Evolutionary conservation across 139 green algal genomes (phyloP), one percentile per base, ranked within the genome.

Genomic region (Pseudopediastrum boryanum): DNA sequence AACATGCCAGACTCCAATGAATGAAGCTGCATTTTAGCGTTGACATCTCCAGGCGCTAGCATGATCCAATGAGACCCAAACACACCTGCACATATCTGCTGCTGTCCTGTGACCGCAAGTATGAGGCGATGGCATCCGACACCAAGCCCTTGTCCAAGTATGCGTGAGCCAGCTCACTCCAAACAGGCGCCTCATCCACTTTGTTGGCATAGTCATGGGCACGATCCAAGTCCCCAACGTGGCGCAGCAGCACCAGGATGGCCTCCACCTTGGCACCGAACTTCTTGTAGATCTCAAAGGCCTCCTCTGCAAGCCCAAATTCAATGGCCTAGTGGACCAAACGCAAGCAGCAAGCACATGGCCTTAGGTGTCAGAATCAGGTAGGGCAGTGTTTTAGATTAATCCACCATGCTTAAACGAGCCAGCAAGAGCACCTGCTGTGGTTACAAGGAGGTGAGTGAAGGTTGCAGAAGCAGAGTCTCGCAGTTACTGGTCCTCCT

Each of bases 241-340:
- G 90, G n/a, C 98, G 92, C 54, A 99, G 83, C 70, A 99, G 86
- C 71, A 99, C 95, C 70, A 89, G 85, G 42, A 93, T 70, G n/a
- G 87, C 89, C 25, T 88, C 76, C 59, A 91, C 82, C 83, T 97
- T 95, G 19, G 94, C 85, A 42, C 91, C 87, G 71, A 98, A 98
- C 91, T 99, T 99, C 80, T 94, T 92, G 92, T 97, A 99, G 76
- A 99, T 99, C 71, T 97, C 95, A 81, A 98, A 99, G 1, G 96
- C 96, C 85, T 99, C 96, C 85, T 99, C 96, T 75, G 93, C 97
- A 78, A 97, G 88, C 59, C 94, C 90, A 78, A 95, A 93, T 66
- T 91, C 86, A 79, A 93, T 87, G 5, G 91, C 90, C 75, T 85
- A 52, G 16, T 52, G 13, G 1, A 23, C 16, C 27, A 9, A 61